Evolutionary conservation across 176 grass and related monocot species (phyloP), one percentile per base, ranked within the genome.

Genomic region (Avena sativa): DNA sequence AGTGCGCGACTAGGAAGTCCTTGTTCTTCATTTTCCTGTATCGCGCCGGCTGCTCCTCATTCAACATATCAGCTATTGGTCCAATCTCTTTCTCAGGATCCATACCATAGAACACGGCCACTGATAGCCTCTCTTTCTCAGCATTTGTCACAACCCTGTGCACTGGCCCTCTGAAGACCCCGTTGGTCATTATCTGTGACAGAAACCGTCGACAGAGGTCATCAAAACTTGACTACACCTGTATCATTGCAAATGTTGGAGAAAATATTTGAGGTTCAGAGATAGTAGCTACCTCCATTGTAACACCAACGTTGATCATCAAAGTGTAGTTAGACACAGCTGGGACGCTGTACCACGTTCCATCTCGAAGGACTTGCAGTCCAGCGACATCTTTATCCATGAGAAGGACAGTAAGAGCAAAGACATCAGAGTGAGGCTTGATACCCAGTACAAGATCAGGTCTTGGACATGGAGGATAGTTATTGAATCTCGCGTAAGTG

Each of bases 371-470:
- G 10, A 93, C 82, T 71, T 93, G 89, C 73, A 95, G 87, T 5
- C 91, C 91, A 10, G 52, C 78, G 2, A 95, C 89, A 23, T 88
- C 71, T 19, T 88, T 85, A 78, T 95, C 91, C 4, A 66, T 47
- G 1, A 93, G 74, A 19, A 95, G 83, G 40, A 95, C 62, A 4
- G 93, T 95, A 8, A 95, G 79, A 6, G 44, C 74, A 30, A 73
- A 52, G 62, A 36, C 32, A 26, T 95, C 93, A 17, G 78, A 59
- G 62, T 95, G 93, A 85, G 93, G 87, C 32, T 84, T 89, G 46
- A 93, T 4, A 68, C 93, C 93, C 58, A 89, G 74, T 1, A 95
- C 93, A 44, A 72, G 74, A 43, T 95, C 91, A 0, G 93, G 93
- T 1, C 81, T 75, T 5, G 86, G 62, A 26, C 93, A 95, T 2